Percentiles rank a stretch among this genome's conserved stretches.
phyloP scores from a whole-genome alignment of 768 basidiomycete species.

The Vishniacozyma victoriae region DNA sequence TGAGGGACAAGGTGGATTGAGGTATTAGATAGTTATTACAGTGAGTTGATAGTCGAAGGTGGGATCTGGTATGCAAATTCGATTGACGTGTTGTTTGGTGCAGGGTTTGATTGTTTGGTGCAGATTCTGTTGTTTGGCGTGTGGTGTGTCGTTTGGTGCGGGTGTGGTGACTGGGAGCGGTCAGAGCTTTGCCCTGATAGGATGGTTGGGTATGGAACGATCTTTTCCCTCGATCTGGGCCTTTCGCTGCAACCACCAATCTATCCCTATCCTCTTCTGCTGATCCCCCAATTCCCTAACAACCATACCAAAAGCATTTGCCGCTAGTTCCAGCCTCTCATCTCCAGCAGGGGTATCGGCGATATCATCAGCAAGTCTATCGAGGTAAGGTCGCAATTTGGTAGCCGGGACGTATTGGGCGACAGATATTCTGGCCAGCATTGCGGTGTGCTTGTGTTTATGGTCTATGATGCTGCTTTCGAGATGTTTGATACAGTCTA shows the following conservation, averaged over 20 bases:
- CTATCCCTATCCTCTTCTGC: slow-evolving; percentile 16
- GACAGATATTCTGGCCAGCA: slow-evolving; percentile 2
- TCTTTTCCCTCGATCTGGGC: slow-evolving; percentile 1
- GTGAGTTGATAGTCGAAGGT: no score
- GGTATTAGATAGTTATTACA: no score
- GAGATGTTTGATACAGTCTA: background rate
- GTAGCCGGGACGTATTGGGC: slow-evolving; percentile 3
- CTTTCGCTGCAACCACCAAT: slow-evolving; percentile 22
- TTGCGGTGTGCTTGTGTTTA: background rate
- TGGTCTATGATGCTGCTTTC: background rate
- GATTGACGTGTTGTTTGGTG: no score
- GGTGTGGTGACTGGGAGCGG: no score
- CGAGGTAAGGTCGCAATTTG: slow-evolving; percentile 6
- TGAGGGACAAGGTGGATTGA: no score
- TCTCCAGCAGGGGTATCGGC: background rate
- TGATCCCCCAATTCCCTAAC: slow-evolving; percentile 20
- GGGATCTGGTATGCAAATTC: no score
- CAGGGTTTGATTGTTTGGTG: no score
- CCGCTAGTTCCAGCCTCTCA: slow-evolving; percentile 8
- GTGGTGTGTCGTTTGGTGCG: no score
- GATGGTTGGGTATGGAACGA: no score
- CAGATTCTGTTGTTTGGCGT: no score
- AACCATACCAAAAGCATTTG: slow-evolving; percentile 16
- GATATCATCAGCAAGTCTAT: slow-evolving; percentile 9
- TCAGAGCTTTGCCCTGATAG: no score